Base-by-base conservation (phyloP, 352 stramenopile species). In the Phytophthora pseudosyringae region DNA sequence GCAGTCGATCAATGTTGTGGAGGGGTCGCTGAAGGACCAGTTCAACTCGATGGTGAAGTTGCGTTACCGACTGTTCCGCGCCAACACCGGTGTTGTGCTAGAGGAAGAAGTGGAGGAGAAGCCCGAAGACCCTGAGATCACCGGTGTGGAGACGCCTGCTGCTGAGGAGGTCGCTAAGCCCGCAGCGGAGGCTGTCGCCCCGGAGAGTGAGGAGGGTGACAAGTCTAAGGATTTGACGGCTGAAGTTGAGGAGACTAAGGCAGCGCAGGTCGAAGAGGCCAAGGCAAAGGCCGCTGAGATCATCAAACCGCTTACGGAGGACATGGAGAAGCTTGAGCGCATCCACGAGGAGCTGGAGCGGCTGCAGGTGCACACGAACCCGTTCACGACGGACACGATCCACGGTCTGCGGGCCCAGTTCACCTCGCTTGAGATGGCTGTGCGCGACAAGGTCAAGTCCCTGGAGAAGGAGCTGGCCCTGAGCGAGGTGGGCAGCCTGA, bases 331-430 rank as follows among this genome's bases (percentile, higher is more conserved):
- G 57, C 68, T 97, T 3, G 88, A 97, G 60, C 73, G 83, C 48
- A 84, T 96, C 40, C 92, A 89, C 57, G 86, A 96, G 9, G 73
- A 90, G 59, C 67, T 96, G 45, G 87, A 96, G 64, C 66, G 68
- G 2, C 74, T 96, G n/a, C 74, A 86, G 54, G 88, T 97, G 50
- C 93, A 95, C 62, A 78, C 88, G 35, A 97, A 97, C 80, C 80
- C 85, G 13, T 95, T 93, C 66, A 97, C 90, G 33, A 94, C 86
- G 10, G 87, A 97, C 52, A 97, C 90, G 18, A 96, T 97, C 59
- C 91, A 96, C 56, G 86, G 77, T 15, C 73, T 96, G 25, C 88
- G 90, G 40, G 87, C 88, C 4, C 81, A 94, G 65, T 96, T 91
- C 68, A 77, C 80, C n/a, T 93, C 86, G 38, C 70, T 96, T 12